Evolutionary conservation across 441 rosid genomes (phyloP).

Genomic region (Syzygium syzygioides): DNA sequence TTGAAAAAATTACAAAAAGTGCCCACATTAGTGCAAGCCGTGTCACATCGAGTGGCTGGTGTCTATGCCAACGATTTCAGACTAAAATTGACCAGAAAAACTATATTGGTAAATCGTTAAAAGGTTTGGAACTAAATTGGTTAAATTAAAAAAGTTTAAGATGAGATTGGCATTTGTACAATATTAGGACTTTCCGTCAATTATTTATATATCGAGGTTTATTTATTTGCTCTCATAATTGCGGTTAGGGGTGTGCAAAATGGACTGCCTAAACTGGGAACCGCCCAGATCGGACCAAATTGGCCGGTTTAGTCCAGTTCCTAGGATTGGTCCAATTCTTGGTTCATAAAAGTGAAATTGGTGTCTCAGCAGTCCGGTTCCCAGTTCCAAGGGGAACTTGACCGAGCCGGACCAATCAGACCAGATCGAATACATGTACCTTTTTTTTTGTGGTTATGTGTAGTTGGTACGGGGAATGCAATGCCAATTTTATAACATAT

Average conservation of each 20-base stretch:
- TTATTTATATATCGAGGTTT: not conserved
- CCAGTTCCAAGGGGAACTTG: too few relatives aligned
- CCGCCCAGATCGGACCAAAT: rapidly evolving
- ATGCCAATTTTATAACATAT: too few relatives aligned
- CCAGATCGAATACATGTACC: rapidly evolving
- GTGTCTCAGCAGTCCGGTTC: too few relatives aligned
- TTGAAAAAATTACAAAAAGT: not conserved
- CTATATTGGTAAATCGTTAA: not conserved
- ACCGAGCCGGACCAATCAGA: too few relatives aligned
- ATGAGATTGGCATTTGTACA: rapidly evolving
- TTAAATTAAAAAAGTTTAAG: not conserved
- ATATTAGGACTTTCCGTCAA: not conserved
- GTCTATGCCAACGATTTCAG: rapidly evolving
- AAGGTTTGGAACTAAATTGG: not conserved
- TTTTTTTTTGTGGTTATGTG: too few relatives aligned
- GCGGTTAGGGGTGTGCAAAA: too few relatives aligned
- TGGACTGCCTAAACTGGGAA: rapidly evolving
- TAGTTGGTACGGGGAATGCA: too few relatives aligned
- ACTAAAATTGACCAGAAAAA: rapidly evolving
- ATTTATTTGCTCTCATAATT: not conserved
- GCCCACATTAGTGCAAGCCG: rapidly evolving
- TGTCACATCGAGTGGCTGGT: rapidly evolving
- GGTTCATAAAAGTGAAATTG: too few relatives aligned
- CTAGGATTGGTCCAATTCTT: rapidly evolving
- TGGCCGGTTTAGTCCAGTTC: too few relatives aligned